Conservation (phyloP, 2,329 filamentous ascomycete genomes). For the Trichoderma cornu-damae region DNA sequence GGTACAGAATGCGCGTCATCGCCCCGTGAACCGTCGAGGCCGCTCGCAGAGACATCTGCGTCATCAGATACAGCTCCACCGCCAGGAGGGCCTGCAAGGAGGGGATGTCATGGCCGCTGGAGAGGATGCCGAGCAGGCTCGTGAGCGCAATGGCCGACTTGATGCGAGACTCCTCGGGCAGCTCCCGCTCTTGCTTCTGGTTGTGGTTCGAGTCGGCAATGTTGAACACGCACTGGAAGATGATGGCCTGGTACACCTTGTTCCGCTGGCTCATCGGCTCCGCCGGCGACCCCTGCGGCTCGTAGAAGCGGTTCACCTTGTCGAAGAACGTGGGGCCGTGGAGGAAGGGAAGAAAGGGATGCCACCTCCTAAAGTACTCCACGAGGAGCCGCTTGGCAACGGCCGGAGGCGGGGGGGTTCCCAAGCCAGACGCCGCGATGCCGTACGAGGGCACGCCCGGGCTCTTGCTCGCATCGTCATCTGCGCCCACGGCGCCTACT, state of each 20-base stretch:
- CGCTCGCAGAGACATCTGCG: conserved; percentile 13
- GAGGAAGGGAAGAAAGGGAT: conserved; percentile 9
- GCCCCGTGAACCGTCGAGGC: conserved; percentile 12
- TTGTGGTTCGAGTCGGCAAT: conserved; percentile 14
- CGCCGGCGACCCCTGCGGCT: not conserved
- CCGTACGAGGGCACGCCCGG: conserved; percentile 7
- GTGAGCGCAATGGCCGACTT: conserved; percentile 6
- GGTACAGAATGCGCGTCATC: conserved; percentile 13
- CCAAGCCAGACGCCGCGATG: conserved; percentile 1
- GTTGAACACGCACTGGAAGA: conserved; percentile 14
- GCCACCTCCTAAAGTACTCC: conserved; percentile 12
- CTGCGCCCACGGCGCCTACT: conserved; percentile 3
- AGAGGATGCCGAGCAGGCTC: conserved; percentile 10
- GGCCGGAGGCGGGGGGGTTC: conserved; percentile 1
- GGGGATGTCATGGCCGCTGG: conserved; percentile 15
- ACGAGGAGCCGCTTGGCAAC: conserved; percentile 12
- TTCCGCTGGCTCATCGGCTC: conserved; percentile 12
- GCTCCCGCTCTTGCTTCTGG: conserved; percentile 8
- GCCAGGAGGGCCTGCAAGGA: conserved; percentile 10
- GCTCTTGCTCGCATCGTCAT: conserved; percentile 13
- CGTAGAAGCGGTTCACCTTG: conserved; percentile 11
- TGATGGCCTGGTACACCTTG: conserved; percentile 16
- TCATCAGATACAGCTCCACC: conserved; percentile 16
- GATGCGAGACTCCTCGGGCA: conserved; percentile 10
- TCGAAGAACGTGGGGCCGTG: conserved; percentile 13